Conservation (phyloP, 2,329 filamentous ascomycete genomes). For the Cercospora zeina region DNA sequence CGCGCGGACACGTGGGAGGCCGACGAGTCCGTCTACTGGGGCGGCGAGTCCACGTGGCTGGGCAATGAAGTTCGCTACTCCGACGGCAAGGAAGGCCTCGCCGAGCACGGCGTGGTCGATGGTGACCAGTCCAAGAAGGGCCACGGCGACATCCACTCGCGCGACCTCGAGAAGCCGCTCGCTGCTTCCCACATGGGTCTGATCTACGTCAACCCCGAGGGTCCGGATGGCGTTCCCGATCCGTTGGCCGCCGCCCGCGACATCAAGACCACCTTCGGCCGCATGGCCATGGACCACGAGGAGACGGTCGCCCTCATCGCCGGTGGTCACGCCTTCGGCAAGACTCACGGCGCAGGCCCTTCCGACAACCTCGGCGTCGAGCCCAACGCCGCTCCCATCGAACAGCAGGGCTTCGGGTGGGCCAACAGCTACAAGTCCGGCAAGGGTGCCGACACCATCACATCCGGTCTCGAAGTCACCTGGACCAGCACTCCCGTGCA, state of each 20-base stretch:
- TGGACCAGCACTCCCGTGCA: constrained; percentile 75
- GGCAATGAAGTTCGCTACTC: constrained; percentile 71
- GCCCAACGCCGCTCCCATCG: constrained; percentile 64
- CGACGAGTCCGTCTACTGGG: constrained; percentile 77
- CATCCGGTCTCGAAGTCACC: constrained; percentile 73
- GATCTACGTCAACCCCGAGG: constrained; percentile 81
- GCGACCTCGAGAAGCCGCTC: constrained; percentile 67
- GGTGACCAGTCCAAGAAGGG: constrained; percentile 46
- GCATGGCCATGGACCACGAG: constrained; percentile 82
- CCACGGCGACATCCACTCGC: constrained; percentile 53
- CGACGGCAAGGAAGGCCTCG: constrained; percentile 52
- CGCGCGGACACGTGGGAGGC: constrained; percentile 73
- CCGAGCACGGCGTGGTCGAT: constrained; percentile 47
- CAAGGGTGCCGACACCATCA: constrained; percentile 72
- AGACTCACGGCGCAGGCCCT: constrained; percentile 73
- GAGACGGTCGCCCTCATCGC: constrained; percentile 79
- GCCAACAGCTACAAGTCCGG: constrained; percentile 63
- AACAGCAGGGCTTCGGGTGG: constrained; percentile 73
- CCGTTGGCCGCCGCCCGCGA: constrained; percentile 68
- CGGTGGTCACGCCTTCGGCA: constrained; percentile 76
- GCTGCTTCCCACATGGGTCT: constrained; percentile 72
- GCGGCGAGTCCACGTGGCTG: constrained; percentile 71
- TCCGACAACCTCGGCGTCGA: constrained; percentile 65
- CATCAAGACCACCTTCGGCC: constrained; percentile 71
- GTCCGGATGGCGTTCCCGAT: constrained; percentile 71